phyloP scores from a whole-genome alignment of 345 rosid species.

The Chamaenerion angustifolium region DNA sequence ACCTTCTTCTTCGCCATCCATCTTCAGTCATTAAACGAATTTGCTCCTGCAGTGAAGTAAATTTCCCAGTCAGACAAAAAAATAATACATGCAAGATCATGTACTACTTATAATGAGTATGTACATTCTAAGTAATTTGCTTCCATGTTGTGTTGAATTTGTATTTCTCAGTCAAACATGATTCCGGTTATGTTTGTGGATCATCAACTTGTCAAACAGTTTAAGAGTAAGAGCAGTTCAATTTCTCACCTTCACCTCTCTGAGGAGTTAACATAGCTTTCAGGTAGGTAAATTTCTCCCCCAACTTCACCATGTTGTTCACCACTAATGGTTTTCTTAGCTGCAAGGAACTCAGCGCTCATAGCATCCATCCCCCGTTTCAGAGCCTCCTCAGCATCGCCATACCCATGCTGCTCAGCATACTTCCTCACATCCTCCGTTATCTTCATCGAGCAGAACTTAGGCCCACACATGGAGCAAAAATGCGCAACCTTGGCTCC shows the following conservation, averaged over 20 bases:
- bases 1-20: not conserved
- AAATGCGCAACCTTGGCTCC: conserved; percentile 99
- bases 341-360: conserved; percentile 85
- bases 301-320: conserved; percentile 97
- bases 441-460: conserved; percentile 99
- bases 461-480: conserved; percentile 98
- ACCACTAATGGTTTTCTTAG: conserved; percentile 82
- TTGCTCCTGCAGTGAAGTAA: no score
- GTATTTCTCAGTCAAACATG: no score
- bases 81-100: no score
- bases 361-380: conserved; percentile 83
- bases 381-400: conserved; percentile 80
- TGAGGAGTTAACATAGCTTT: conserved; percentile 32
- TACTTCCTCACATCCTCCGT: conserved; percentile 95
- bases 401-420: conserved; percentile 95
- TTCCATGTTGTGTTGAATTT: no score
- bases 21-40: no score
- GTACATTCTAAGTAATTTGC: no score
- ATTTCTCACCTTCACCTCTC: conserved; percentile 37
- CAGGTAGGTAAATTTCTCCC: conserved; percentile 91
- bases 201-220: no score
- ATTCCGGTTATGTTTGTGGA: no score
- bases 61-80: no score
- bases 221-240: no score
- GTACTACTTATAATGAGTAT: no score